These are phyloP conservation scores for Fusarium drepaniforme DNA, from an alignment of 2,329 filamentous ascomycete genomes.

Conservation along the genomic window DNA sequence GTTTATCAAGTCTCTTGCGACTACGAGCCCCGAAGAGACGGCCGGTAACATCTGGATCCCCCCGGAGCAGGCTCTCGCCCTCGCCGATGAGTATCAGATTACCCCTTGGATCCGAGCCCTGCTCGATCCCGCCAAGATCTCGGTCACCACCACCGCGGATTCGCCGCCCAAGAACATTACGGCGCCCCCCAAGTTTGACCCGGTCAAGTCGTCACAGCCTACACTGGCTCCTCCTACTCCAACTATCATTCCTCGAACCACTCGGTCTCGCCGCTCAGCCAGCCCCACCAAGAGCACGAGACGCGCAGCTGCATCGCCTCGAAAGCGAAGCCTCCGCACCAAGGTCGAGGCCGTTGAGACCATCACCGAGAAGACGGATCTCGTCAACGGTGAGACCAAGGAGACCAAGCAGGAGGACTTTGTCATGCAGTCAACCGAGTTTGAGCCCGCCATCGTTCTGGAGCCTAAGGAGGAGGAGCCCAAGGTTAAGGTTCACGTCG, in stretches of 20 bases:
- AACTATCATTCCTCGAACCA: conserved; percentile 57
- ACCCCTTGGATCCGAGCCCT: conserved; percentile 91
- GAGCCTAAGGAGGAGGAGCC: conserved; percentile 67
- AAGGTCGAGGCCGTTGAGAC: conserved; percentile 55
- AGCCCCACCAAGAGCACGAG: conserved; percentile 66
- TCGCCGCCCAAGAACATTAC: conserved; percentile 81
- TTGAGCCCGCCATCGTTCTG: conserved; percentile 61
- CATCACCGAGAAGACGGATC: conserved; percentile 43
- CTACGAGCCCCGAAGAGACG: conserved; percentile 90
- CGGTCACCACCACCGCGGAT: conserved; percentile 67
- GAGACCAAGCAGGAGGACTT: conserved; percentile 49
- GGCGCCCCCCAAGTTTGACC: conserved; percentile 84
- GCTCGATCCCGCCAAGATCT: conserved; percentile 86
- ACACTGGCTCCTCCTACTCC: conserved; percentile 64
- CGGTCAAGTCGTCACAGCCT: conserved; percentile 57
- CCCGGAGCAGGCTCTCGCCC: conserved; percentile 80
- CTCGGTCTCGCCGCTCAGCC: conserved; percentile 67
- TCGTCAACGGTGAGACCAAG: conserved; percentile 47
- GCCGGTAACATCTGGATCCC: conserved; percentile 98
- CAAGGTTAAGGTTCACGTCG: conserved; percentile 77
- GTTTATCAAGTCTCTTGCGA: conserved; percentile 85
- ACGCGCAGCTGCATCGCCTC: conserved; percentile 63
- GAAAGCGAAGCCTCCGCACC: conserved; percentile 64
- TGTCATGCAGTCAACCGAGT: conserved; percentile 61
- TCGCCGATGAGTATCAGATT: conserved; percentile 91